These are phyloP conservation scores for Globisporangium recalcitrans DNA, from an alignment of 352 stramenopile species.

Conservation along the genomic window DNA sequence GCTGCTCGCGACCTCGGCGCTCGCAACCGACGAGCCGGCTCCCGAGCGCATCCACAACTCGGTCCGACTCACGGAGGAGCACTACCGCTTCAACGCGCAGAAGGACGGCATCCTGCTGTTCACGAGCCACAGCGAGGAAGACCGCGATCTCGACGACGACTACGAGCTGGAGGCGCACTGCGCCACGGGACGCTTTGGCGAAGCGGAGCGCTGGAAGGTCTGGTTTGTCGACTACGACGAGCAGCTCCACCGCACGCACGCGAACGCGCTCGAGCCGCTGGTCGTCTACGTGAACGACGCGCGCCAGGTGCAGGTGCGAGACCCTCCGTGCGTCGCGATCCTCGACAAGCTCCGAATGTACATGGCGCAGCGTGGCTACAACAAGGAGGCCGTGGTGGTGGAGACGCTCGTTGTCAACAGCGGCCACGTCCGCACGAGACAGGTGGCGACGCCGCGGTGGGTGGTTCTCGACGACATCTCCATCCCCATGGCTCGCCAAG, in stretches of 20 bases:
- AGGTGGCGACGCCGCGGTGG: slow-evolving; percentile 2
- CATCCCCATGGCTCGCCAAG: neutral
- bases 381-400: neutral
- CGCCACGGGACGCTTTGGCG: slow-evolving; percentile 10
- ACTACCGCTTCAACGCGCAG: slow-evolving; percentile 13
- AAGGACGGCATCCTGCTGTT: neutral
- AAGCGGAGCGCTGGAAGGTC: slow-evolving; percentile 10
- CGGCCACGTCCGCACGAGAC: neutral
- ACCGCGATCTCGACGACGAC: neutral
- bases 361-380: neutral
- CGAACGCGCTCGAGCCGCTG: neutral
- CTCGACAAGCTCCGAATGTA: neutral
- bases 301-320: neutral
- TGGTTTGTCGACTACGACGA: slow-evolving; percentile 1
- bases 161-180: neutral
- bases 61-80: slow-evolving; percentile 8
- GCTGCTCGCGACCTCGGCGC: neutral
- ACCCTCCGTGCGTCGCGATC: slow-evolving; percentile 4
- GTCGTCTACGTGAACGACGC: slow-evolving; percentile 10
- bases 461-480: neutral
- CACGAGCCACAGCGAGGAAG: neutral
- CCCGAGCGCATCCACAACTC: slow-evolving; percentile 1
- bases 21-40: neutral
- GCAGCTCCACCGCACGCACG: slow-evolving; percentile 4
- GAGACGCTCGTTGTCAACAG: neutral